phyloP scores from a whole-genome alignment of 176 grass and related monocot species.

The Guadua angustifolia region DNA sequence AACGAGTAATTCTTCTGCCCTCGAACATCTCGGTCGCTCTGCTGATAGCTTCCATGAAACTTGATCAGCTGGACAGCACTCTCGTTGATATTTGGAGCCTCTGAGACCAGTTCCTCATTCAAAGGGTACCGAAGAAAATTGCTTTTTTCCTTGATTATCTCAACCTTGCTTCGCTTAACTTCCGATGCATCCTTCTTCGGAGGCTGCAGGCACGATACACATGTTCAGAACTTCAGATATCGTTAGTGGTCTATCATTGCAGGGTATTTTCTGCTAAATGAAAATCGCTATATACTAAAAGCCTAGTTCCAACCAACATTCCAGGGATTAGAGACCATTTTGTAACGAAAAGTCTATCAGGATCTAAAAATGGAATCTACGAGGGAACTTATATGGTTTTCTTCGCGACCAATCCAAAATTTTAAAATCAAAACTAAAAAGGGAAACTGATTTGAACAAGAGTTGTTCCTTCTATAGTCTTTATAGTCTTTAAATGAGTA shows the following conservation, averaged over 20 bases:
- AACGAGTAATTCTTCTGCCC: conserved; percentile 88
- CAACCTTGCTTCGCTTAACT: conserved; percentile 96
- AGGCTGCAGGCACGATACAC: conserved; percentile 59
- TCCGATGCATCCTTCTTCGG: conserved; percentile 56
- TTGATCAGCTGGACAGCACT: conserved; percentile 85
- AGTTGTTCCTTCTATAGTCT: not conserved
- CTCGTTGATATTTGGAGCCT: conserved; percentile 90
- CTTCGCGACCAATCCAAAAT: not conserved
- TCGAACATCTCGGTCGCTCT: conserved; percentile 79
- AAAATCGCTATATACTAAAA: not conserved
- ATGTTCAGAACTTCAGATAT: conserved; percentile 19
- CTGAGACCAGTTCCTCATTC: conserved; percentile 82
- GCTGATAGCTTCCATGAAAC: conserved; percentile 97
- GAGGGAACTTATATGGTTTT: not conserved
- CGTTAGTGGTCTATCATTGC: not conserved
- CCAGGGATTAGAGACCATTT: not conserved
- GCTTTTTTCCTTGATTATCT: conserved; percentile 96
- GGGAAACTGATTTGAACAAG: not conserved
- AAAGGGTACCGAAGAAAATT: conserved; percentile 93
- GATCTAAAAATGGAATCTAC: conserved; percentile 3
- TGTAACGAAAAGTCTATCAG: not conserved
- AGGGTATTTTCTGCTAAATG: not conserved
- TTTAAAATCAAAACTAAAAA: not conserved
- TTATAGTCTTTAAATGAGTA: not conserved
- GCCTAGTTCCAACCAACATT: not conserved